Percentiles rank a stretch among this genome's conserved stretches.
Evolutionary conservation across 2,329 filamentous ascomycete genomes (phyloP).

Genomic region (Stagonosporopsis rhizophila): DNA sequence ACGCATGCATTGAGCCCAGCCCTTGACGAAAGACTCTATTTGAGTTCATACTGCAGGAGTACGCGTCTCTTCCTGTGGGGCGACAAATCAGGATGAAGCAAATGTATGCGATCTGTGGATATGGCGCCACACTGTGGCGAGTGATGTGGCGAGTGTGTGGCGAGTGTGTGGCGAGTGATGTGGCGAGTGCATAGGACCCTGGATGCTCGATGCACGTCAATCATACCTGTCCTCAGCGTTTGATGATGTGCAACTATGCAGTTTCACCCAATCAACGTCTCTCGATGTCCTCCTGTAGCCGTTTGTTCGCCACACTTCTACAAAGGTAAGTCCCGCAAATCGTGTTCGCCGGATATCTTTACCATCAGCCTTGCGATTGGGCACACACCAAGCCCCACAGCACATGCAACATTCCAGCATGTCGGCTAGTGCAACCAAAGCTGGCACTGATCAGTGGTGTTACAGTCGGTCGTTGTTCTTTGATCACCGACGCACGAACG

Average conservation of each 20-base stretch:
- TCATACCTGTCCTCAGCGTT: constrained; percentile 27
- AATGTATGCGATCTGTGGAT: constrained; percentile 5
- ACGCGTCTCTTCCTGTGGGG: constrained; percentile 28
- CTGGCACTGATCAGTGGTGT: constrained; percentile 15
- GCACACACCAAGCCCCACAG: constrained; percentile 15
- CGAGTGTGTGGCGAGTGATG: constrained; percentile 7
- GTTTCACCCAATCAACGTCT: constrained; percentile 24
- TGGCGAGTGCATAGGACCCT: constrained; percentile 14
- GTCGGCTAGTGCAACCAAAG: constrained; percentile 18
- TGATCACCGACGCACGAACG: constrained; percentile 24
- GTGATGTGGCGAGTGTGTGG: constrained; percentile 11
- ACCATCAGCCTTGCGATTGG: constrained; percentile 25
- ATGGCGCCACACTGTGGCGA: constrained; percentile 3
- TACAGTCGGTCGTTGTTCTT: constrained; percentile 12
- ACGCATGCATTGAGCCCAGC: constrained; percentile 19
- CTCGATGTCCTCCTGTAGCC: constrained; percentile 21
- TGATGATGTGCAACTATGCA: constrained; percentile 25
- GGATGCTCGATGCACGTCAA: constrained; percentile 21
- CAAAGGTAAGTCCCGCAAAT: constrained; percentile 22
- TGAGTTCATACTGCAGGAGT: constrained; percentile 22
- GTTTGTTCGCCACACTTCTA: constrained; percentile 44
- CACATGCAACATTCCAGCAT: constrained; percentile 12
- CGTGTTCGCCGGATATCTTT: constrained; percentile 26
- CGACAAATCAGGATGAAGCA: constrained; percentile 9
- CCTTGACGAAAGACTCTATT: constrained; percentile 9